A percentile compares a stretch with the other conserved stretches of the same genome.
Conservation (phyloP, 108 stramenopile species). For the Mayamaea pseudoterrestris region DNA sequence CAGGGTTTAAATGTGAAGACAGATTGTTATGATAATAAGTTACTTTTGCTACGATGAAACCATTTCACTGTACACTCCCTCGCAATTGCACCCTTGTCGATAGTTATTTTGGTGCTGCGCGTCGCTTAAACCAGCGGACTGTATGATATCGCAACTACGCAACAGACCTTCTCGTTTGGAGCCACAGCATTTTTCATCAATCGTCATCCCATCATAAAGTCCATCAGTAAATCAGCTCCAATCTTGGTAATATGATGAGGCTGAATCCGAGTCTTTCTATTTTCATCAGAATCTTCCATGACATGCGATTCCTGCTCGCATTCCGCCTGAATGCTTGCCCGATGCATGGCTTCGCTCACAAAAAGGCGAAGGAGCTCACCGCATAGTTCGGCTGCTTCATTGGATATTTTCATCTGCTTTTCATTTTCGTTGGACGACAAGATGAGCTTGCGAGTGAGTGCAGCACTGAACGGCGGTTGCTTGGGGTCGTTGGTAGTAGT, state of each 20-base stretch:
- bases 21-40: too few relatives aligned
- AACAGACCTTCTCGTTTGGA: too few relatives aligned
- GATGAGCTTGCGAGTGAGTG: conserved; percentile 2
- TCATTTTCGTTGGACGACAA: not conserved
- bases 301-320: conserved; percentile 9
- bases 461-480: conserved; percentile 4
- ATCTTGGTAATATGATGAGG: conserved; percentile 1
- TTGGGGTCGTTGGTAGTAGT: too few relatives aligned
- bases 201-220: too few relatives aligned
- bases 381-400: conserved; percentile 15
- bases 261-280: not conserved
- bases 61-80: too few relatives aligned
- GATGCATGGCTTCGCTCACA: conserved; percentile 21
- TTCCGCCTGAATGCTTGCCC: conserved; percentile 25
- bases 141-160: too few relatives aligned
- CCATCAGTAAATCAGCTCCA: not conserved
- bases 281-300: not conserved
- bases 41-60: too few relatives aligned
- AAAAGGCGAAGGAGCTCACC: conserved; percentile 24
- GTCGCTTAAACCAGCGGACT: too few relatives aligned
- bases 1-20: too few relatives aligned
- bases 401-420: conserved; percentile 1
- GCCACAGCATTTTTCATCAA: too few relatives aligned
- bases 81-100: too few relatives aligned
- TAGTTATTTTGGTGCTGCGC: too few relatives aligned